A percentile compares a stretch with the other conserved stretches of the same genome.
These are phyloP conservation scores for Podospora fimiseda DNA, from an alignment of 495 filamentous ascomycete species.

Conservation along the genomic window DNA sequence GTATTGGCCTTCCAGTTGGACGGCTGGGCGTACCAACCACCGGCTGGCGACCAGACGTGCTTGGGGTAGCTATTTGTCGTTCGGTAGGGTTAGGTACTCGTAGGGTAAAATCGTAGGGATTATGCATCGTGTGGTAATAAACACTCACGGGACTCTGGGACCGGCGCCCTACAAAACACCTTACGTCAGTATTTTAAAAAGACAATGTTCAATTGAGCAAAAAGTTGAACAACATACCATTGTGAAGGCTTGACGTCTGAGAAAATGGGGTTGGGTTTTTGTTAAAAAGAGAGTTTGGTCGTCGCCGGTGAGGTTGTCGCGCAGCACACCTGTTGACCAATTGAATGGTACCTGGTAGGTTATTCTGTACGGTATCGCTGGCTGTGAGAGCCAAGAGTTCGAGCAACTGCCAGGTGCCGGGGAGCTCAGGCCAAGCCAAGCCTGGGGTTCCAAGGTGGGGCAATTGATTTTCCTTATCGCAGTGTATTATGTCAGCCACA, in stretches of 20 bases:
- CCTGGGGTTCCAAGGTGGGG: neutral
- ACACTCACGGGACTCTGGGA: constrained; percentile 80
- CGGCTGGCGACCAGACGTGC: constrained; percentile 97
- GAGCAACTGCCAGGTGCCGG: no score
- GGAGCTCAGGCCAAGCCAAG: neutral
- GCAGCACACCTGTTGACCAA: constrained; percentile 8
- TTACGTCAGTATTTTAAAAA: constrained; percentile 30
- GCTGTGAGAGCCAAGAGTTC: neutral
- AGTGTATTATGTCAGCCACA: constrained; percentile 22
- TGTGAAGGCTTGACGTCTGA: constrained; percentile 22
- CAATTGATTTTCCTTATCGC: no score
- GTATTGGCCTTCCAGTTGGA: constrained; percentile 94
- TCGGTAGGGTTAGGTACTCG: constrained; percentile 8
- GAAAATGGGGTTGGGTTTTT: no score
- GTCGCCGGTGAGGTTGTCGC: constrained; percentile 9
- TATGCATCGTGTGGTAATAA: constrained; percentile 2
- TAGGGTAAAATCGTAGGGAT: neutral
- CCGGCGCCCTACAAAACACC: constrained; percentile 55
- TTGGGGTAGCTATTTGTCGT: constrained; percentile 73
- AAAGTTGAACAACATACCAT: constrained; percentile 22
- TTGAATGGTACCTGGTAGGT: neutral
- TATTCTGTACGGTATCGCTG: no score
- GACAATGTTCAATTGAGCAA: neutral
- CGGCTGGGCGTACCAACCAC: constrained; percentile 95
- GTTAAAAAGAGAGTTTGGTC: no score